Evolutionary conservation across 495 filamentous ascomycete species (phyloP), one percentile per base, ranked within the genome.

Genomic region (Hyaloscypha variabilis): DNA sequence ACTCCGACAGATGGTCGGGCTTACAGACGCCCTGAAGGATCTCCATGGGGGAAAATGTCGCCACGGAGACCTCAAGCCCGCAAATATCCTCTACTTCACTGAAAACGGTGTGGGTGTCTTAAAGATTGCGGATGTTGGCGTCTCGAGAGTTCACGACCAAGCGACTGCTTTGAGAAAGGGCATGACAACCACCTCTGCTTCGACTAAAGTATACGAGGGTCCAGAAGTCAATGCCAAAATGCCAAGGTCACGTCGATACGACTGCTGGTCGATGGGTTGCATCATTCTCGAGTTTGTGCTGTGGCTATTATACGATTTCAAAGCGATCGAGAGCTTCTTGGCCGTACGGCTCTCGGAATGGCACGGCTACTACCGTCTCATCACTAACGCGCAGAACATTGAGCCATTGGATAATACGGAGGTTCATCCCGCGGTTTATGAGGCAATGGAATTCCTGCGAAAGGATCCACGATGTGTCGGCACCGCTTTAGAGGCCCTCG

Each of bases 191-290:
- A 61, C 58, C 30, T 14, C 8, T 8, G 23, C 23, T 21, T 11
- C 25, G 11, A 61, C 58, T 8, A 8, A 10, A 51, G 6, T 26
- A 24, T 61, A 61, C 31, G 58, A 61, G 34, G 8, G 8, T 24
- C 58, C 58, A 24, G 58, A 61, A 30, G 62, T 51, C 6, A 23
- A 53, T 24, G 8, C 23, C 51, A 72, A 74, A 21, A 58, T 51
- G 8, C 31, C 24, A 0, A 70, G 66, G 54, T 72, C 71, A 10
- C 71, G 74, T 8, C 60, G 23, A 31, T 77, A 73, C 57, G 76
- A 77, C 31, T 71, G 74, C n/a, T 78, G 75, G 76, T 75, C 75
- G 4, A 69, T 78, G 52, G 76, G 76, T 3, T 78, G 76, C 49
- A 69, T 78, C 26, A 69, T 67, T 21, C 59, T 77, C 8, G 76